Base-by-base conservation (phyloP, 305 asterid species). In the Solanum chacoense region DNA sequence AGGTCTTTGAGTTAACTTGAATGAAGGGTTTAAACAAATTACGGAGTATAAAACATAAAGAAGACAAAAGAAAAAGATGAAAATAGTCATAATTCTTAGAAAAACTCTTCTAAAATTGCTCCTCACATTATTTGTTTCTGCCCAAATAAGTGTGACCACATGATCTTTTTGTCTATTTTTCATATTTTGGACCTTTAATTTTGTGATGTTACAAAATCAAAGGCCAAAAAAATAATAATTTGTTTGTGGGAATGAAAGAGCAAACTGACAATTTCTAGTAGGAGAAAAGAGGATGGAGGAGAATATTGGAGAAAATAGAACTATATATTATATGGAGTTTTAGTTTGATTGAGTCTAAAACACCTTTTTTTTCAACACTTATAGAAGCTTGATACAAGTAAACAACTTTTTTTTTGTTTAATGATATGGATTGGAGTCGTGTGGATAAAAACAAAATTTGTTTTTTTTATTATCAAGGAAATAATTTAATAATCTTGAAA, bases 11-110 rank as follows among this genome's bases (percentile, higher is more conserved):
- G 69, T 50, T 26, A 50, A 76, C 26, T 20, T 37, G 42, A 45
- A 7, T 4, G 88, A 4, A 31, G 87, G 89, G 9, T 84, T 24
- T 0, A 78, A 3, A 7, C 84, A 38, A 65, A 87, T 71, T 22
- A 85, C 2, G 28, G 88, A 73, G 88, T 88, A 79, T 72, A 86
- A 67, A 37, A 79, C 11, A 55, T 42, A 92, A 10, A 89, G 40
- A 45, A 90, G 24, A 36, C 88, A 34, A 67, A 88, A 50, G 45
- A 92, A 88, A 36, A 87, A 29, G 28, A 87, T 78, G 11, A 89
- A 38, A 50, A 69, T 87, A 9, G 75, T 5, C 86, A 84, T 63
- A 40, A 87, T 76, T 38, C 89, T 89, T 12, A 87, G 88, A 22
- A 89, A 32, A 8, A 73, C 5, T 67, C 76, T 71, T 83, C 74